These are phyloP conservation scores for Rutstroemia sp. DNA, from an alignment of 2,329 filamentous ascomycete species.

Conservation along the genomic window DNA sequence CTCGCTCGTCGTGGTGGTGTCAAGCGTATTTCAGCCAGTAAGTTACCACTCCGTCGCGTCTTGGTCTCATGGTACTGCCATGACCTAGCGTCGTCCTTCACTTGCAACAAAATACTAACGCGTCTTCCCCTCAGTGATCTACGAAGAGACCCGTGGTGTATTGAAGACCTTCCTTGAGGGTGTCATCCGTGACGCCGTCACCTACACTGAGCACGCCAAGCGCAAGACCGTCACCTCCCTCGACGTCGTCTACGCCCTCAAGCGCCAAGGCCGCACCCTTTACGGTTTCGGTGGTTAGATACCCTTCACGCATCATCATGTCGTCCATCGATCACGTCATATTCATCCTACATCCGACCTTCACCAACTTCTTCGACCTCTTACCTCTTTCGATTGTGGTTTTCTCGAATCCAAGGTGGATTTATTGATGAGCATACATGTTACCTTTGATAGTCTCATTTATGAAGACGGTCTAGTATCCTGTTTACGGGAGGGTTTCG, in stretches of 20 bases:
- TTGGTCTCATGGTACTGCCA: constrained; percentile 44
- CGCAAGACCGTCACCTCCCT: constrained; percentile 64
- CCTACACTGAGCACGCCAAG: constrained; percentile 61
- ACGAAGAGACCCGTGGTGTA: constrained; percentile 75
- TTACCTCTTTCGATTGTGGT: constrained; percentile 17
- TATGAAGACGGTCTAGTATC: constrained; percentile 29
- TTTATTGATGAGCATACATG: constrained; percentile 19
- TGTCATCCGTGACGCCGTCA: constrained; percentile 55
- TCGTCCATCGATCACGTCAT: constrained; percentile 55
- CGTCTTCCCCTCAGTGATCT: constrained; percentile 52
- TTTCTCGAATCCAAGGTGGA: constrained; percentile 11
- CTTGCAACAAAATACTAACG: too few species aligned
- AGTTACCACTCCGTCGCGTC: constrained; percentile 16
- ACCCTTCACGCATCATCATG: constrained; percentile 25
- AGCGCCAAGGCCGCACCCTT: constrained; percentile 59
- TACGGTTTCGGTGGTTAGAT: constrained; percentile 60
- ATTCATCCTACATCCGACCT: constrained; percentile 44
- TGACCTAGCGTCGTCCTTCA: constrained; percentile 27
- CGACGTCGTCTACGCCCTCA: constrained; percentile 58
- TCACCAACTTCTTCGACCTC: constrained; percentile 47
- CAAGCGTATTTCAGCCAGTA: constrained; percentile 98
- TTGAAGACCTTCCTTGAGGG: constrained; percentile 79
- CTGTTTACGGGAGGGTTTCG: constrained; percentile 32
- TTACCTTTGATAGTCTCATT: constrained; percentile 31
- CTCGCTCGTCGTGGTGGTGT: constrained; percentile 98